phyloP scores from a whole-genome alignment of 495 filamentous ascomycete genomes.

The Saxophila tyrrhenica region DNA sequence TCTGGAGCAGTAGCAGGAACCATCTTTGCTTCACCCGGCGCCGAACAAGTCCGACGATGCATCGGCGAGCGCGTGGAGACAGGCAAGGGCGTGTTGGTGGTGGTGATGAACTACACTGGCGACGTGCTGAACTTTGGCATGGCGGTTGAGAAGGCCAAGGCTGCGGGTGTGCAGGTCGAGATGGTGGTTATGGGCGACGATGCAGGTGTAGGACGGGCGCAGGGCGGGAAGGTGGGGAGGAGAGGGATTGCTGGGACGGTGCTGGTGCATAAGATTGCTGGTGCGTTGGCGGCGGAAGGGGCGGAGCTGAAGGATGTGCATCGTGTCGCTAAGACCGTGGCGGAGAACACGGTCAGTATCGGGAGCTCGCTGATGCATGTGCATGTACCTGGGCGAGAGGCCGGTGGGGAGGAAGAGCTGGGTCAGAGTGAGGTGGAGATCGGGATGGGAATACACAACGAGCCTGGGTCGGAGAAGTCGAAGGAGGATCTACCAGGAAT shows the following conservation, averaged over 20 bases:
- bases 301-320: conserved; percentile 52
- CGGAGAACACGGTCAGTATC: conserved; percentile 72
- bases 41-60: conserved; percentile 73
- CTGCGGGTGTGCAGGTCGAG: conserved; percentile 66
- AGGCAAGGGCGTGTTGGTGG: conserved; percentile 60
- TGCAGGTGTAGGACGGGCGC: conserved; percentile 74
- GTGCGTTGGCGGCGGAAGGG: conserved; percentile 70
- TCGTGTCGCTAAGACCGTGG: conserved; percentile 56
- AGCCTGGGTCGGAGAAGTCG: conserved; percentile 70
- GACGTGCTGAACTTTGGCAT: conserved; percentile 94
- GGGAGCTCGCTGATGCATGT: conserved; percentile 80
- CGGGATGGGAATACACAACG: conserved; percentile 98
- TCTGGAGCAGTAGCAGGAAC: conserved; percentile 80
- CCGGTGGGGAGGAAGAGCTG: conserved; percentile 41
- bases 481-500: conserved; percentile 53
- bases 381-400: conserved; percentile 71
- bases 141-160: conserved; percentile 84
- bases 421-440: conserved; percentile 70
- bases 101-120: conserved; percentile 55
- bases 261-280: conserved; percentile 77
- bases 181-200: conserved; percentile 96
- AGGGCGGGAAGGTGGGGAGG: conserved; percentile 81
- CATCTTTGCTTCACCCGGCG: conserved; percentile 82
- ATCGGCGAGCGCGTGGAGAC: conserved; percentile 60
- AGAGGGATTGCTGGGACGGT: conserved; percentile 87